Conservation (phyloP, 768 basidiomycete species). For the Termitomyces sp. region DNA sequence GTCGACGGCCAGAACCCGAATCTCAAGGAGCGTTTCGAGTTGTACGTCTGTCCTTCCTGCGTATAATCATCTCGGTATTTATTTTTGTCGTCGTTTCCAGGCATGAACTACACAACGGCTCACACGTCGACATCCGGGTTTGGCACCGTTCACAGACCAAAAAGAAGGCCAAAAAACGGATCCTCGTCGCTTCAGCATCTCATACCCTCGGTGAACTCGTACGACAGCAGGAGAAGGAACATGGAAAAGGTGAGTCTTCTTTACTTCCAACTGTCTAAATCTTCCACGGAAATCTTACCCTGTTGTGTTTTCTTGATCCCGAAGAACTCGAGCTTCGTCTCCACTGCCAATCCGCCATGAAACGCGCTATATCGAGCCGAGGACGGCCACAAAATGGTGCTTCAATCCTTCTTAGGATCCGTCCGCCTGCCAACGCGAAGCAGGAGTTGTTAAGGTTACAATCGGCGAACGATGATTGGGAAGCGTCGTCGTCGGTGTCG, state of each 20-base stretch:
- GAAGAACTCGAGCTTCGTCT: conserved; percentile 44
- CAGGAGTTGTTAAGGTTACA: not conserved
- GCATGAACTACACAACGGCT: conserved; percentile 30
- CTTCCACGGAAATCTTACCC: conserved; percentile 1
- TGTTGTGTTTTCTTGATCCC: not conserved
- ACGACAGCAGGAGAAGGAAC: conserved; percentile 42
- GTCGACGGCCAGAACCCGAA: conserved; percentile 71
- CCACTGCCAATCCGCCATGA: conserved; percentile 33
- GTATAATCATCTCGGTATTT: not conserved
- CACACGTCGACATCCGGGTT: conserved; percentile 49
- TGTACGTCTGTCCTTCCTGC: conserved; percentile 38
- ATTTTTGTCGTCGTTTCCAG: conserved; percentile 23
- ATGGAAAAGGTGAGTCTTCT: conserved; percentile 31
- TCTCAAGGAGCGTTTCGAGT: conserved; percentile 43
- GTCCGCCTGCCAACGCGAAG: conserved; percentile 14
- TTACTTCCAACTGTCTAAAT: not conserved
- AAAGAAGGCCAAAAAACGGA: conserved; percentile 55
- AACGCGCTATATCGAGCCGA: conserved; percentile 24
- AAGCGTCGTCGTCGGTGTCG: conserved; percentile 7
- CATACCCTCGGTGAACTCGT: conserved; percentile 51
- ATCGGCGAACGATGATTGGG: not conserved
- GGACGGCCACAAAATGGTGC: conserved; percentile 43
- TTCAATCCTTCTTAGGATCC: conserved; percentile 22
- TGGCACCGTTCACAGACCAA: conserved; percentile 60
- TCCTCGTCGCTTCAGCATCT: conserved; percentile 47